Evolutionary conservation across 768 basidiomycete genomes (phyloP).

Genomic region (Saitozyma podzolica): DNA sequence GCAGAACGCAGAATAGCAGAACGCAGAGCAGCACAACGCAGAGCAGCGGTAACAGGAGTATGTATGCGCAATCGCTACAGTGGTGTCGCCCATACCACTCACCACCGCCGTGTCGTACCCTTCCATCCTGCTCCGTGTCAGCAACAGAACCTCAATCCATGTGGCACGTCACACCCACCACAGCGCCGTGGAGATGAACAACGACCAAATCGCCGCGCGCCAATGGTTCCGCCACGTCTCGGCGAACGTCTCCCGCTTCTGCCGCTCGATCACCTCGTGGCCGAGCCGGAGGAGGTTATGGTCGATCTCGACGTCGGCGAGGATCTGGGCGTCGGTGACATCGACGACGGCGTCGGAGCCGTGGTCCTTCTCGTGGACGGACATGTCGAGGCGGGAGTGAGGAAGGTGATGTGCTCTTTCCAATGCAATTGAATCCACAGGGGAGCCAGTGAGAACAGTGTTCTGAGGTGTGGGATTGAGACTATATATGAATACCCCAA

Average conservation of each 20-base stretch:
- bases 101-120: constrained; percentile 6
- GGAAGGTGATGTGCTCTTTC: no score
- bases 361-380: no score
- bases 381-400: no score
- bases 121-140: constrained; percentile 15
- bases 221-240: constrained; percentile 1
- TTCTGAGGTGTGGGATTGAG: background rate
- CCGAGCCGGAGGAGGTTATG: background rate
- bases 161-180: no score
- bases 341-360: background rate
- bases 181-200: no score
- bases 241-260: constrained; percentile 7
- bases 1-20: no score
- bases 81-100: background rate
- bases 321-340: constrained; percentile 1
- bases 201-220: constrained; percentile 5
- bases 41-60: no score
- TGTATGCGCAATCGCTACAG: no score
- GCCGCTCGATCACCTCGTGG: constrained; percentile 2
- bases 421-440: no score
- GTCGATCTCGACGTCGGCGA: constrained; percentile 3
- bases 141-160: no score
- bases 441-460: background rate
- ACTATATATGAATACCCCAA: no score
- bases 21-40: no score